Percentiles rank a stretch among this genome's conserved stretches.
phyloP scores from a whole-genome alignment of 140 eudicot species.

The Flaveria floridana region DNA sequence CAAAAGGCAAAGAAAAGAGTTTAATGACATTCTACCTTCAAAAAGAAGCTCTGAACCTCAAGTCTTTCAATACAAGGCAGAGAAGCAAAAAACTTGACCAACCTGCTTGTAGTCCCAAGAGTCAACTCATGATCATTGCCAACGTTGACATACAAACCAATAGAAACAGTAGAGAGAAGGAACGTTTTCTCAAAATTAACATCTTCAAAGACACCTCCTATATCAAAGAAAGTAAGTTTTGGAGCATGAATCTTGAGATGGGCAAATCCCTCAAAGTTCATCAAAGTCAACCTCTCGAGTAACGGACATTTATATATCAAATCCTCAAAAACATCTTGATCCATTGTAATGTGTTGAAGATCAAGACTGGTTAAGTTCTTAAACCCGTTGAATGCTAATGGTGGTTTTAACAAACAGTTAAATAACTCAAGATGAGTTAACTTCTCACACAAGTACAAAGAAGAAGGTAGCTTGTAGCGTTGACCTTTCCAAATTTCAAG shows the following conservation, averaged over 20 bases:
- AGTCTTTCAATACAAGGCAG: constrained; percentile 79
- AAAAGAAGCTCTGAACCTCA: constrained; percentile 75
- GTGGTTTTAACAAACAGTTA: constrained; percentile 74
- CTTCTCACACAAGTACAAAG: constrained; percentile 61
- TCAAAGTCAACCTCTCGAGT: constrained; percentile 77
- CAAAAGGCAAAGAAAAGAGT: constrained; percentile 1
- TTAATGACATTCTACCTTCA: constrained; percentile 54
- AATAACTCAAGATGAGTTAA: constrained; percentile 71
- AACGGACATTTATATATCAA: constrained; percentile 65
- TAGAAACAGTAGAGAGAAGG: constrained; percentile 69
- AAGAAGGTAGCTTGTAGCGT: constrained; percentile 83
- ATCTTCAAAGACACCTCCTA: constrained; percentile 81
- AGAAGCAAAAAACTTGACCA: constrained; percentile 74
- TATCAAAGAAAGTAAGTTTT: constrained; percentile 76
- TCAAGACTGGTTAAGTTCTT: constrained; percentile 73
- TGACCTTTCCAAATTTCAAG: constrained; percentile 96
- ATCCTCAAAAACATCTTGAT: constrained; percentile 75
- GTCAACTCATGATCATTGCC: constrained; percentile 46
- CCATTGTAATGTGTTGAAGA: constrained; percentile 83
- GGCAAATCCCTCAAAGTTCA: constrained; percentile 84
- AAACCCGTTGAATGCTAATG: constrained; percentile 58
- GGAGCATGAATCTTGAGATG: constrained; percentile 75
- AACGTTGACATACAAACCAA: constrained; percentile 63
- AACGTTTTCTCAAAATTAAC: constrained; percentile 56
- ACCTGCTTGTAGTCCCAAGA: constrained; percentile 57